Percentiles rank a stretch among this genome's conserved stretches.
These are phyloP conservation scores for Eimeria zaria DNA, from an alignment of 169 alveolate genomes.

Conservation along the genomic window DNA sequence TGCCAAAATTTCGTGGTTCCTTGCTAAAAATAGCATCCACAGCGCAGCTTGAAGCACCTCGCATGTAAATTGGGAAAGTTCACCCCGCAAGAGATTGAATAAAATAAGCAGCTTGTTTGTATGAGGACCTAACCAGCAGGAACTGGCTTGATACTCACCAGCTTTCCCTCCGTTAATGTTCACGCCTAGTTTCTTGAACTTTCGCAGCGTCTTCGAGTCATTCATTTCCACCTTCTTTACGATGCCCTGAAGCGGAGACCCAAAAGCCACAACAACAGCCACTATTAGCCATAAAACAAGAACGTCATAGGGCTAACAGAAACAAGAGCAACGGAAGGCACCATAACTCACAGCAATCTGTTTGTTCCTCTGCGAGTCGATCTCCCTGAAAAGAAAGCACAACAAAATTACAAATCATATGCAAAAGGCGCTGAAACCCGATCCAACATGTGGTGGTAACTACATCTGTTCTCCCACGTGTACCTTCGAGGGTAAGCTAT, in stretches of 20 bases:
- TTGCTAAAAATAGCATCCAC: constrained; percentile 27
- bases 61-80: not conserved
- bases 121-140: not conserved
- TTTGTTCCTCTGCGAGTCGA: constrained; percentile 84
- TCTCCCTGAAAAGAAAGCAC: constrained; percentile 66
- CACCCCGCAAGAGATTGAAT: not conserved
- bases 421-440: not conserved
- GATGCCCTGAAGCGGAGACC: not conserved
- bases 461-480: not conserved
- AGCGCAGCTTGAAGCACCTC: not conserved
- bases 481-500: not conserved
- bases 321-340: not conserved
- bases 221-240: constrained; percentile 52
- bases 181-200: constrained; percentile 80
- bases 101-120: not conserved
- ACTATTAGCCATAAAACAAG: not conserved
- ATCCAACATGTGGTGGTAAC: not conserved
- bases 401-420: not conserved
- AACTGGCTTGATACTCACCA: constrained; percentile 19
- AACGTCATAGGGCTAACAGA: not conserved
- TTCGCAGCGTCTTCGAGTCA: constrained; percentile 78
- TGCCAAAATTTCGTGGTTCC: constrained; percentile 64
- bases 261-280: not conserved
- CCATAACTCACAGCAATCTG: constrained; percentile 47
- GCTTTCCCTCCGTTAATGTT: constrained; percentile 81